Conservation (phyloP, 441 rosid species). For the Erodium chrysanthum region DNA sequence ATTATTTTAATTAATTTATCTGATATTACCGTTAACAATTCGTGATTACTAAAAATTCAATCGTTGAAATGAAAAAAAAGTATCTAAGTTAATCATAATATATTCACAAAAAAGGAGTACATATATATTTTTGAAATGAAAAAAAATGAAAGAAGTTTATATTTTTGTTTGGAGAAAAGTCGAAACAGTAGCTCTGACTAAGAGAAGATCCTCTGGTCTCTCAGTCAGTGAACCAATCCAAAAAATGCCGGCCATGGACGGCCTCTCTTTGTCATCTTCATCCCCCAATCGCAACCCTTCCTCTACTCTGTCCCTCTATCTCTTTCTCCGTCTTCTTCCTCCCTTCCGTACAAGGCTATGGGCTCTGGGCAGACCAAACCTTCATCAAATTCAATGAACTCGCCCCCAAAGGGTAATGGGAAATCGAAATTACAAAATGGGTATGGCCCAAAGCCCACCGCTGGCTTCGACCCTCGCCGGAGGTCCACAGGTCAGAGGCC, state of each 20-base stretch:
- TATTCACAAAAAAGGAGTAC: too few species aligned
- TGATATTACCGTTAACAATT: too few species aligned
- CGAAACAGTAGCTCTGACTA: neutral
- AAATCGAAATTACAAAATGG: constrained; percentile 34
- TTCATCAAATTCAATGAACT: constrained; percentile 11
- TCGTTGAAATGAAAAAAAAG: too few species aligned
- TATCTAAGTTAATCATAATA: too few species aligned
- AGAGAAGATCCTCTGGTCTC: neutral
- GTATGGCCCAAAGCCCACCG: constrained; percentile 18
- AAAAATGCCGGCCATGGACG: constrained; percentile 31
- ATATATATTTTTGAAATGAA: too few species aligned
- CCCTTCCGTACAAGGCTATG: constrained; percentile 22
- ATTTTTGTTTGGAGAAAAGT: too few species aligned
- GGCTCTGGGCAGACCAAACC: constrained; percentile 39
- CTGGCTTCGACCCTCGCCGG: constrained; percentile 15
- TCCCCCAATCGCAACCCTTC: constrained; percentile 8
- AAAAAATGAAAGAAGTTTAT: too few species aligned
- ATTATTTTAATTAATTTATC: too few species aligned
- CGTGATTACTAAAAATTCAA: too few species aligned
- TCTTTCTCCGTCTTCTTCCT: constrained; percentile 11
- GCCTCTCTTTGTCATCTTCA: constrained; percentile 15
- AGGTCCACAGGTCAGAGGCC: constrained; percentile 37
- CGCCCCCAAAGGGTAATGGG: constrained; percentile 27
- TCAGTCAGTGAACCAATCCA: neutral
- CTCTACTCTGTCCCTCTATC: constrained; percentile 17